Evolutionary conservation across 306 rosid genomes (phyloP).

Genomic region (Hylodesmum podocarpum): DNA sequence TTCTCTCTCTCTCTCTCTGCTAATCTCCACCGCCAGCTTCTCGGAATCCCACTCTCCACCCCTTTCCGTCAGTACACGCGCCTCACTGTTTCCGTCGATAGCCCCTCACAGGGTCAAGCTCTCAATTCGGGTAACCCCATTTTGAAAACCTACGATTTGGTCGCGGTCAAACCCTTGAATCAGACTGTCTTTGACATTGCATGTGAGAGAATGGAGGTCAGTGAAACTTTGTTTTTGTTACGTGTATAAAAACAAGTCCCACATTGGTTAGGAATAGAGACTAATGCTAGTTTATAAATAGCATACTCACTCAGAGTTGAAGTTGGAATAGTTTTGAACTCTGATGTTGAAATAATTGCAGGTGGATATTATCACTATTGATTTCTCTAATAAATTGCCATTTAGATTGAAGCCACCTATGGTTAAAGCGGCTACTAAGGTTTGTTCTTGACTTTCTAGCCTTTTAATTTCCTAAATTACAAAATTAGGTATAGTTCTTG

Average conservation of each 20-base stretch:
- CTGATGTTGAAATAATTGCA: slow-evolving; percentile 32
- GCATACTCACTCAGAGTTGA: no score
- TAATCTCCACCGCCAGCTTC: slow-evolving; percentile 69
- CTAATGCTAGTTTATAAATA: no score
- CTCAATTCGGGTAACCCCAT: slow-evolving; percentile 77
- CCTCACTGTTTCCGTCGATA: slow-evolving; percentile 63
- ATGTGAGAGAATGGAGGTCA: slow-evolving; percentile 76
- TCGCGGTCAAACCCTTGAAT: slow-evolving; percentile 65
- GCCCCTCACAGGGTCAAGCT: slow-evolving; percentile 46
- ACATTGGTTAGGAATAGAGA: no score
- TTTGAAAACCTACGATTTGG: slow-evolving; percentile 80
- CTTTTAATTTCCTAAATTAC: neutral
- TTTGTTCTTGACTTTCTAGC: slow-evolving; percentile 16
- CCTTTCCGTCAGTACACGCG: slow-evolving; percentile 93
- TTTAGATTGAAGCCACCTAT: slow-evolving; percentile 70
- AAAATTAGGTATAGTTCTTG: no score
- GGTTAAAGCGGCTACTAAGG: slow-evolving; percentile 76
- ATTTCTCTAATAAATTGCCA: slow-evolving; percentile 66
- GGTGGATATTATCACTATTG: slow-evolving; percentile 81
- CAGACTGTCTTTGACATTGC: slow-evolving; percentile 71
- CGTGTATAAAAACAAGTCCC: no score
- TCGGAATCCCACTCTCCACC: slow-evolving; percentile 52
- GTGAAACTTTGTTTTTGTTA: no score
- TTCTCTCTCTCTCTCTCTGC: slow-evolving; percentile 60
- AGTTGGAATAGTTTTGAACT: neutral